Evolutionary conservation across 2,329 filamentous ascomycete species (phyloP).

Genomic region (Calycina herbarum): DNA sequence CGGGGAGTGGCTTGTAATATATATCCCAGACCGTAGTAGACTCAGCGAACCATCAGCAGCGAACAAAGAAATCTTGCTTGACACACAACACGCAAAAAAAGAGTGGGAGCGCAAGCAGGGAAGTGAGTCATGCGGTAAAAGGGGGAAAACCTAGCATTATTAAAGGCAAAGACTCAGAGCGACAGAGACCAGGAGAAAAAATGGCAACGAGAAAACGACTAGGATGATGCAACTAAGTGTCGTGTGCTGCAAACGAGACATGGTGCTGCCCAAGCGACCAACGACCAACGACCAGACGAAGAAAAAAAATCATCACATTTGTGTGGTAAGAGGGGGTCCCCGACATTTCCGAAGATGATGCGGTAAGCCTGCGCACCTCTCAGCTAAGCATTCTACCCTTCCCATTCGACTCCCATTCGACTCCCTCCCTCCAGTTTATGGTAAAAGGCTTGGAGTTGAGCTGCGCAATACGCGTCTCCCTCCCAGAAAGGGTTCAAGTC

Average conservation of each 20-base stretch:
- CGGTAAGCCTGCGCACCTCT: constrained; percentile 10
- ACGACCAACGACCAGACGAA: not conserved
- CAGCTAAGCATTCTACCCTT: not conserved
- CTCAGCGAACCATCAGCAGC: not conserved
- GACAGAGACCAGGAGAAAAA: not conserved
- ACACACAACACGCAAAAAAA: not conserved
- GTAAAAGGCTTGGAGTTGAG: not conserved
- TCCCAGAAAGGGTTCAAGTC: not conserved
- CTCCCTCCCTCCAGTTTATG: not conserved
- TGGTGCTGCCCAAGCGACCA: not conserved
- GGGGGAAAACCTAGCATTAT: constrained; percentile 5
- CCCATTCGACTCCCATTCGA: not conserved
- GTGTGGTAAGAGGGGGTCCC: constrained; percentile 5
- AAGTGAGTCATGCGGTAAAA: constrained; percentile 14
- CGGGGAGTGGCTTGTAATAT: constrained; percentile 3
- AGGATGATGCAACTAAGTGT: constrained; percentile 8
- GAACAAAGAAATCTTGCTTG: not conserved
- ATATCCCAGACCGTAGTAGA: not conserved
- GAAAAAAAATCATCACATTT: not conserved
- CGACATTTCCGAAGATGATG: constrained; percentile 14
- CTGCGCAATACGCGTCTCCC: not conserved
- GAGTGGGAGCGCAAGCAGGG: constrained; percentile 5
- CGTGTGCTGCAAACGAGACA: constrained; percentile 13
- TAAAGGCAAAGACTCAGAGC: not conserved
- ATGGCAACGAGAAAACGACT: not conserved